A percentile compares a stretch with the other conserved stretches of the same genome.
Evolutionary conservation across 108 stramenopile genomes (phyloP).

Genomic region (Conticribra weissflogii): DNA sequence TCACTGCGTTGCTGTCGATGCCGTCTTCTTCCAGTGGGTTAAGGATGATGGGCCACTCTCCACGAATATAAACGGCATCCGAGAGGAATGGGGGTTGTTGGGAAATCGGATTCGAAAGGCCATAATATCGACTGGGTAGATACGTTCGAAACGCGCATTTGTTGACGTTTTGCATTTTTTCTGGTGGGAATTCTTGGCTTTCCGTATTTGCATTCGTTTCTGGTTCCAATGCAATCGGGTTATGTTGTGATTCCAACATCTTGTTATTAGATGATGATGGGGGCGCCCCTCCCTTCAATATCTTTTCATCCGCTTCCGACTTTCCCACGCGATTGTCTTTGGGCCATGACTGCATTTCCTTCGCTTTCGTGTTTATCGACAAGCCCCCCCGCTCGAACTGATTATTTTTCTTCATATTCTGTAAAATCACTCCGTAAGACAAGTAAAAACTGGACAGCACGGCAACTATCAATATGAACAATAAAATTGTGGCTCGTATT

Average conservation of each 20-base stretch:
- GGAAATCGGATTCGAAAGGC: conserved; percentile 6
- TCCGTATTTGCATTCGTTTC: no score
- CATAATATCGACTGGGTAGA: conserved; percentile 72
- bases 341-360: no score
- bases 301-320: no score
- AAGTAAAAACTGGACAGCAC: not conserved
- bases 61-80: conserved; percentile 75
- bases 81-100: conserved; percentile 59
- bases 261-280: no score
- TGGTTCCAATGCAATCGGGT: no score
- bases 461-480: not conserved
- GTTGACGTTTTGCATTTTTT: conserved; percentile 6
- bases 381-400: not conserved
- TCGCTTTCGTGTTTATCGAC: not conserved
- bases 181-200: no score
- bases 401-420: not conserved
- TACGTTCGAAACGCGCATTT: conserved; percentile 74
- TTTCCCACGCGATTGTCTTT: no score
- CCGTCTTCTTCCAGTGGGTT: conserved; percentile 19
- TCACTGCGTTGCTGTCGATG: conserved; percentile 1
- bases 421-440: not conserved
- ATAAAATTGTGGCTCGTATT: not conserved
- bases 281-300: no score
- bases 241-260: no score
- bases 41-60: conserved; percentile 61